These are phyloP conservation scores for Thuja plicata DNA, from an alignment of 83 land plant species.

Conservation along the genomic window DNA sequence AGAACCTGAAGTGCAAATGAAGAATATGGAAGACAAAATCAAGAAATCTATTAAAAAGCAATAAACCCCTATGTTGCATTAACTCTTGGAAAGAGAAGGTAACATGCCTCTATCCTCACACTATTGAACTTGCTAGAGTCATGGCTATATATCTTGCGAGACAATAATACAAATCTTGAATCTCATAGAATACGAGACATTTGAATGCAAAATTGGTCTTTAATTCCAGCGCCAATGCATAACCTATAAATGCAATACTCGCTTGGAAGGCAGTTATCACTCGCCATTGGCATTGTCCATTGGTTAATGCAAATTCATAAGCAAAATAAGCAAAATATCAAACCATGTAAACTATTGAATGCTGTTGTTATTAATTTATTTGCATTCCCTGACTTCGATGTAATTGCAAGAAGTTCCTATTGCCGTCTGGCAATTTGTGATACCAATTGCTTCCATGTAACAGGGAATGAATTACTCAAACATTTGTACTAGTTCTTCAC, in stretches of 20 bases:
- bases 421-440: background rate
- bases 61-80: background rate
- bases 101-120: background rate
- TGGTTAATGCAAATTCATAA: background rate
- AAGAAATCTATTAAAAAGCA: too few species aligned
- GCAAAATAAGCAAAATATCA: background rate
- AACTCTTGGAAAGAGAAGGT: background rate
- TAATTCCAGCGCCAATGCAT: background rate
- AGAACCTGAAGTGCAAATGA: conserved; percentile 60
- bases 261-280: background rate
- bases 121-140: background rate
- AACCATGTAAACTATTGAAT: background rate
- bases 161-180: background rate
- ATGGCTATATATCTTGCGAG: background rate
- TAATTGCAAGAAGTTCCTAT: background rate
- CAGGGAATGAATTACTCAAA: background rate
- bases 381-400: background rate
- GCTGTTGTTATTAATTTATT: background rate
- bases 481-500: background rate
- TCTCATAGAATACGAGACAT: background rate
- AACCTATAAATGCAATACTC: too few species aligned
- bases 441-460: background rate
- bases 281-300: background rate
- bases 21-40: background rate
- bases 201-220: background rate